phyloP scores from a whole-genome alignment of 2,329 filamentous ascomycete genomes.

The Arthrobotrys pseudoclavata region DNA sequence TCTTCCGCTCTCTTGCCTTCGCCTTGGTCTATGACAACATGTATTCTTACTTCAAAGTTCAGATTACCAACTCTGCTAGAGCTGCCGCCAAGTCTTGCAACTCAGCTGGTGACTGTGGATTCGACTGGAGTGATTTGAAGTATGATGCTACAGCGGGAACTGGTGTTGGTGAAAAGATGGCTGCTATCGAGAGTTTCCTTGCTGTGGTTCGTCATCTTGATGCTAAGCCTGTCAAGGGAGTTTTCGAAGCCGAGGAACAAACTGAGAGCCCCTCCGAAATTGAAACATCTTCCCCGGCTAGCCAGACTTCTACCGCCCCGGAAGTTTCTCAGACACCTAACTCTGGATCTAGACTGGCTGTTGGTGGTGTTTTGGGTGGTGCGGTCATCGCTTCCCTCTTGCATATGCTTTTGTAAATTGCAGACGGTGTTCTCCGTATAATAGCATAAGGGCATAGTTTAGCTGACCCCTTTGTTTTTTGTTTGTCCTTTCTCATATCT shows the following conservation, averaged over 20 bases:
- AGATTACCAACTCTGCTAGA: slow-evolving; percentile 70
- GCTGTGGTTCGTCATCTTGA: slow-evolving; percentile 18
- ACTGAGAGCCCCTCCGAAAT: not conserved
- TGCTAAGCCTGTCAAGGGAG: slow-evolving; percentile 4
- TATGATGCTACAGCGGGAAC: slow-evolving; percentile 68
- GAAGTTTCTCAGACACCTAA: slow-evolving; percentile 7
- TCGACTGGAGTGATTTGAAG: slow-evolving; percentile 73
- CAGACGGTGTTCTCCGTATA: not conserved
- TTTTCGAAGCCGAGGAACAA: slow-evolving; percentile 9
- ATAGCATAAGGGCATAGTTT: not conserved
- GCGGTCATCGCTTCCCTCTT: slow-evolving; percentile 32
- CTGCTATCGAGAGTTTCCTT: slow-evolving; percentile 73
- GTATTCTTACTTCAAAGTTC: slow-evolving; percentile 67
- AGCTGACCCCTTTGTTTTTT: not conserved
- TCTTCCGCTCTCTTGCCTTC: slow-evolving; percentile 67
- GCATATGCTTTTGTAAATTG: slow-evolving; percentile 42
- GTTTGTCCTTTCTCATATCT: slow-evolving; percentile 12
- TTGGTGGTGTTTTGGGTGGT: slow-evolving; percentile 28
- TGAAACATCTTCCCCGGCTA: not conserved
- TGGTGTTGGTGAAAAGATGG: slow-evolving; percentile 74
- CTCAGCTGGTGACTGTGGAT: slow-evolving; percentile 72
- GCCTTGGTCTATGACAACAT: slow-evolving; percentile 73
- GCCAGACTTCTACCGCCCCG: not conserved
- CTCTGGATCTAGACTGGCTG: slow-evolving; percentile 30
- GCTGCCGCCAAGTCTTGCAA: slow-evolving; percentile 73